Evolutionary conservation across 1,139 yeast species (phyloP), one percentile per base, ranked within the genome.

Genomic region (Casaregolazyma lundiana): DNA sequence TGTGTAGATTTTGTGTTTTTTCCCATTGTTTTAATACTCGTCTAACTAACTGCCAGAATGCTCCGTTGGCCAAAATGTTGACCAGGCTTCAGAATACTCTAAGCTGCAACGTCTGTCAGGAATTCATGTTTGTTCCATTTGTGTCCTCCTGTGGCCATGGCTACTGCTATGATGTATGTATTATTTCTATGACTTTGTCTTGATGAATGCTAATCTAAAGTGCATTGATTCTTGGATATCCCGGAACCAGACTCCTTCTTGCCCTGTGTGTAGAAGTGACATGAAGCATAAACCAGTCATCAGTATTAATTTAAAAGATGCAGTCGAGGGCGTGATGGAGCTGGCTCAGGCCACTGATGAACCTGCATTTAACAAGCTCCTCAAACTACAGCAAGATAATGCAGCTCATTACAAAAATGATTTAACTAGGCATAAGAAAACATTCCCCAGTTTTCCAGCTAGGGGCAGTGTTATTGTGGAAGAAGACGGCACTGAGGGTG

Each of bases 61-160:
- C 37, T 6, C 43, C 43, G 6, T 19, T 40, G 29, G 19, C 20
- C 16, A 18, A 18, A 22, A 9, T 42, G 26, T 36, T 42, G 15
- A 18, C 32, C 13, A 26, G 35, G 13, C 19, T 58, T 26, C 59
- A 58, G 44, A 53, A 56, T 24, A 47, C 50, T 16, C 36, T 64
- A 35, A 50, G 56, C 5, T 65, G 69, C 48, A 58, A 65, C 9
- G 57, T 65, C 21, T 65, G 69, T 50, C 67, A 63, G 43, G 64
- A 63, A 17, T 53, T 61, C 16, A 59, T 65, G 57, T 62, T 57
- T 35, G 56, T 55, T 30, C 69, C 69, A 9, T 56, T 56, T 43
- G 57, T 60, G 13, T 63, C 67, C 8, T 50, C 58, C 22, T 65
- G 69, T 48, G 69, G 69, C 2, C 69, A 65, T 44, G 55, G 66